Conservation (phyloP, 805 yeast genomes). For the Starmerella cellae region DNA sequence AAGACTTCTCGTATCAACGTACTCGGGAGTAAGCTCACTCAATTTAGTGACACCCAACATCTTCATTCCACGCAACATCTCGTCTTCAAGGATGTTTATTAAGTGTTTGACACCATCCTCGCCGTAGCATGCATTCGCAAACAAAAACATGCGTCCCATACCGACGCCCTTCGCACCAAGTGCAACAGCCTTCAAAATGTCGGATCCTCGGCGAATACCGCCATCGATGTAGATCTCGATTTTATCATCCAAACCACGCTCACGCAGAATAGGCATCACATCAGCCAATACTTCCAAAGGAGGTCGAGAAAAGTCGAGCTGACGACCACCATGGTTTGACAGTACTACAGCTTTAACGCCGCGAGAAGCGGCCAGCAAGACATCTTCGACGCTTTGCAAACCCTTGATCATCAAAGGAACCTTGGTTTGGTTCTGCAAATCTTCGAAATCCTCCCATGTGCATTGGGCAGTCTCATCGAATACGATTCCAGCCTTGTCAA, state of each 20-base stretch:
- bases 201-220: conserved; percentile 65
- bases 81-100: conserved; percentile 52
- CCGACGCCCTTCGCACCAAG: conserved; percentile 69
- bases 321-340: conserved; percentile 86
- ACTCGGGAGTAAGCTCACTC: conserved; percentile 45
- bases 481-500: conserved; percentile 59
- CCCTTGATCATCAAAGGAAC: conserved; percentile 54
- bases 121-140: conserved; percentile 67
- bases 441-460: conserved; percentile 30
- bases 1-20: conserved; percentile 44
- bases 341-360: conserved; percentile 67
- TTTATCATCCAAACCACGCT: conserved; percentile 29
- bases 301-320: conserved; percentile 65
- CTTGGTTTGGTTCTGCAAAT: conserved; percentile 20
- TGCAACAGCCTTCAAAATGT: conserved; percentile 57
- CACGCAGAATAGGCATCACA: conserved; percentile 36
- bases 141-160: conserved; percentile 59
- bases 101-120: conserved; percentile 58
- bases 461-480: conserved; percentile 22
- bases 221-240: conserved; percentile 62
- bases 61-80: conserved; percentile 63
- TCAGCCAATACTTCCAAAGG: conserved; percentile 61
- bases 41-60: conserved; percentile 57
- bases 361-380: conserved; percentile 51
- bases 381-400: conserved; percentile 69